Percentiles rank a stretch among this genome's conserved stretches.
These are phyloP conservation scores for Calocera cornea DNA, from an alignment of 768 basidiomycete genomes.

Conservation along the genomic window DNA sequence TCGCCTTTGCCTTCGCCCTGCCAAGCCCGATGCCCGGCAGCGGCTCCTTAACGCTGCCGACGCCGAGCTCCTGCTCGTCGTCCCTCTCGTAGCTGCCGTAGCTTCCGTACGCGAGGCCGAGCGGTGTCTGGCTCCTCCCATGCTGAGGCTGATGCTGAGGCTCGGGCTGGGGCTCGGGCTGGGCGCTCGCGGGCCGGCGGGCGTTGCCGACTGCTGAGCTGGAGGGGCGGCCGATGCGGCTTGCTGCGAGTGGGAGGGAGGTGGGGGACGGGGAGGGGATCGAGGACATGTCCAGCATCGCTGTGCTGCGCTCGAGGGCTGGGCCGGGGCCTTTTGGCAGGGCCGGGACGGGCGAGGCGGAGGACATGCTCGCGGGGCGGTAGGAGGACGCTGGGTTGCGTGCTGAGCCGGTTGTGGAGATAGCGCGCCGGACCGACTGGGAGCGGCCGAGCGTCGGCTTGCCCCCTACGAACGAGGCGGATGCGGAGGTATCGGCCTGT, in stretches of 20 bases:
- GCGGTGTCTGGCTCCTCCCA: neutral
- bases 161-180: no score
- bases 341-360: neutral
- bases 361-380: neutral
- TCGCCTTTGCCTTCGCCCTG: neutral
- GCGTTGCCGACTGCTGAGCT: neutral
- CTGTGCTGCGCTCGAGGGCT: neutral
- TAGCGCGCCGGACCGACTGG: neutral
- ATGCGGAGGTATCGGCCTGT: neutral
- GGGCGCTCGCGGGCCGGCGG: neutral
- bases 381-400: neutral
- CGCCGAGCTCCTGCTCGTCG: neutral
- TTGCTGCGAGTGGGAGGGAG: neutral
- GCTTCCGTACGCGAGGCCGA: neutral
- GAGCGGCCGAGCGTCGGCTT: neutral
- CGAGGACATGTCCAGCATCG: neutral
- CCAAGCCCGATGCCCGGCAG: neutral
- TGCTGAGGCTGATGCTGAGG: no score
- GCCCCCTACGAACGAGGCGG: neutral
- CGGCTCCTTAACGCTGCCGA: neutral
- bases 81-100: neutral
- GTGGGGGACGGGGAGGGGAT: neutral
- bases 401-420: neutral
- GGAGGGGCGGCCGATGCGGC: neutral
- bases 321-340: neutral